Conservation (phyloP, 2,329 filamentous ascomycete species). For the Bipolaris zeicola region DNA sequence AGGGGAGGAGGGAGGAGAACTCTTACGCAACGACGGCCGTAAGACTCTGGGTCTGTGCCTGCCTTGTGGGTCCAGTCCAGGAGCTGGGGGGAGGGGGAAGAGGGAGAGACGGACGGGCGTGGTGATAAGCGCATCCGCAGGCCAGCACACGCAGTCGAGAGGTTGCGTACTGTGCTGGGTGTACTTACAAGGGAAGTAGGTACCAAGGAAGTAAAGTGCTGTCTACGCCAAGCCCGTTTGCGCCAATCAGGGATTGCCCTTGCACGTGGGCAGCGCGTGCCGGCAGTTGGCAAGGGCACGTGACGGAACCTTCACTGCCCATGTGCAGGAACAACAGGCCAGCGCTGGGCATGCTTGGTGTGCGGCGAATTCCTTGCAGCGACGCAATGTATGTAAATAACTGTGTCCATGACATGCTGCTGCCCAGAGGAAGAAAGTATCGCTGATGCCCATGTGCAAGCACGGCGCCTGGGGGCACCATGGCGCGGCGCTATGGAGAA, state of each 20-base stretch:
- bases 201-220: too few relatives aligned
- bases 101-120: too few relatives aligned
- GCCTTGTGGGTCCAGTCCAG: background rate
- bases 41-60: background rate
- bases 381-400: background rate
- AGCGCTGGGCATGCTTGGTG: background rate
- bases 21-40: background rate
- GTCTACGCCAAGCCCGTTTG: too few relatives aligned
- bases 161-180: too few relatives aligned
- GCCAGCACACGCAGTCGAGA: too few relatives aligned
- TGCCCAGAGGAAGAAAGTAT: background rate
- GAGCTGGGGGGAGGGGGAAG: background rate
- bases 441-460: background rate
- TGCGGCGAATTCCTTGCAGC: background rate
- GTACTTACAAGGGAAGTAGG: too few relatives aligned
- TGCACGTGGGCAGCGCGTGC: background rate
- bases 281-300: background rate
- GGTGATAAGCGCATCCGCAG: too few relatives aligned
- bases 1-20: background rate
- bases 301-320: background rate
- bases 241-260: background rate
- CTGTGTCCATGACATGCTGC: background rate
- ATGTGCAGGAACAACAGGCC: background rate
- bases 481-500: slow-evolving; percentile 7
- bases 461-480: slow-evolving; percentile 7